Conservation (phyloP, 257 asterid species). For the Plantago ovata region DNA sequence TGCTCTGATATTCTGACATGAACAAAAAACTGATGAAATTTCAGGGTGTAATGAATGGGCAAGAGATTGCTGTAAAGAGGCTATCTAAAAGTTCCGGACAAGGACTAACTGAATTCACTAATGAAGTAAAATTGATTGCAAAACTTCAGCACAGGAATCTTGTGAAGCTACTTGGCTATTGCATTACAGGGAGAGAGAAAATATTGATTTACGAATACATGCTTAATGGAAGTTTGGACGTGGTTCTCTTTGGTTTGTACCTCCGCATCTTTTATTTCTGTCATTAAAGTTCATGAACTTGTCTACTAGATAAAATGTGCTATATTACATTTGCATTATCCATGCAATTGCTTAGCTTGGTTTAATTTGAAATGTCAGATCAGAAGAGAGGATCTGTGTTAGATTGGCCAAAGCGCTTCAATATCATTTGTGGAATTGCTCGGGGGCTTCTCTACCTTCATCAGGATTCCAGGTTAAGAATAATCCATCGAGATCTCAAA, state of each 20-base stretch:
- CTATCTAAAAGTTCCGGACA: constrained; percentile 30
- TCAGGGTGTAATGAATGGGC: no score
- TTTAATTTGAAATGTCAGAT: constrained; percentile 10
- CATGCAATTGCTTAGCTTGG: not conserved
- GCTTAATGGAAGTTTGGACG: constrained; percentile 21
- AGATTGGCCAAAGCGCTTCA: constrained; percentile 23
- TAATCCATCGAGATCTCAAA: constrained; percentile 26
- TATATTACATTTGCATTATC: not conserved
- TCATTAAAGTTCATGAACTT: no score
- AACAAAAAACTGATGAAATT: no score
- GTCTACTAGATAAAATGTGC: not conserved
- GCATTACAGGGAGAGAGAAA: constrained; percentile 10
- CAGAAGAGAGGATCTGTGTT: constrained; percentile 1
- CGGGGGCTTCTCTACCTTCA: constrained; percentile 28
- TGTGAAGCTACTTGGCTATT: constrained; percentile 17
- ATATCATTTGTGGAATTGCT: constrained; percentile 24
- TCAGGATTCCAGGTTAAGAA: constrained; percentile 24
- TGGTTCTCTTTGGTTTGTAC: constrained; percentile 23
- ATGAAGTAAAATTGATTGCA: constrained; percentile 24
- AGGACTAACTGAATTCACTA: constrained; percentile 23
- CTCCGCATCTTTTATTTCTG: no score
- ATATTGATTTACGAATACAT: constrained; percentile 10
- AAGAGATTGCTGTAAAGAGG: constrained; percentile 27
- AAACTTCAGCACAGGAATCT: constrained; percentile 29
- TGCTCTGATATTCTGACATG: no score